Evolutionary conservation across 164 flowering plant genomes (phyloP).

Genomic region (Santalum album): DNA sequence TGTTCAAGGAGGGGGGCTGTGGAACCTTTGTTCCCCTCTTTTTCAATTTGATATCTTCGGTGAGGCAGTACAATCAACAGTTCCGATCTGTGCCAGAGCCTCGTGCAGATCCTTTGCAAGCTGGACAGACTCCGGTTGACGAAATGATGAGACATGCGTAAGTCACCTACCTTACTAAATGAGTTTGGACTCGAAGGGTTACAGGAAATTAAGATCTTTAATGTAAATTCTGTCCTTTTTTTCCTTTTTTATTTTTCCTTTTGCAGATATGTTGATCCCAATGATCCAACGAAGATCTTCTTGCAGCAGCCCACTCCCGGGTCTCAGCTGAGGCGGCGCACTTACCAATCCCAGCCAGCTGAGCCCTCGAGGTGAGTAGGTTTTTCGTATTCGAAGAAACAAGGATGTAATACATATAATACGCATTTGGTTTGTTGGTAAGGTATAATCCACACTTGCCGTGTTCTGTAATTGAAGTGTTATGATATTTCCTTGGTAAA

Average conservation of each 20-base stretch:
- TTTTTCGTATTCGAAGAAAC: too few relatives aligned
- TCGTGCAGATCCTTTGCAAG: constrained; percentile 72
- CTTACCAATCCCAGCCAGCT: constrained; percentile 50
- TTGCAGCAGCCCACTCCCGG: constrained; percentile 78
- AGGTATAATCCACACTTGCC: too few relatives aligned
- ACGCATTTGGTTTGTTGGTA: too few relatives aligned
- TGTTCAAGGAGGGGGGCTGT: constrained; percentile 98
- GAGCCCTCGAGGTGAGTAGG: too few relatives aligned
- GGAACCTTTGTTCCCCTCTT: constrained; percentile 91
- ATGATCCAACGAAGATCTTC: constrained; percentile 85
- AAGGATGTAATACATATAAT: too few relatives aligned
- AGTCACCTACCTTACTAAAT: constrained; percentile 16
- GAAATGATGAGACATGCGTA: constrained; percentile 99
- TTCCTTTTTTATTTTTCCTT: too few relatives aligned
- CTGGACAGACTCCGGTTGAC: constrained; percentile 89
- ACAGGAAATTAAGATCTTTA: too few relatives aligned
- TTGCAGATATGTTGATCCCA: constrained; percentile 92
- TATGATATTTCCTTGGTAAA: too few relatives aligned
- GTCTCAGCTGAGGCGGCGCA: constrained; percentile 77
- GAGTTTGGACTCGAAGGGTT: background rate
- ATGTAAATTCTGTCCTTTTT: too few relatives aligned
- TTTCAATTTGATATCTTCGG: constrained; percentile 69
- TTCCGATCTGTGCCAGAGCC: constrained; percentile 21
- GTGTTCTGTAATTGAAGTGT: too few relatives aligned
- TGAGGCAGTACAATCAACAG: constrained; percentile 61